Base-by-base conservation (phyloP, 2,329 filamentous ascomycete genomes). In the Aspergillus chevalieri region DNA sequence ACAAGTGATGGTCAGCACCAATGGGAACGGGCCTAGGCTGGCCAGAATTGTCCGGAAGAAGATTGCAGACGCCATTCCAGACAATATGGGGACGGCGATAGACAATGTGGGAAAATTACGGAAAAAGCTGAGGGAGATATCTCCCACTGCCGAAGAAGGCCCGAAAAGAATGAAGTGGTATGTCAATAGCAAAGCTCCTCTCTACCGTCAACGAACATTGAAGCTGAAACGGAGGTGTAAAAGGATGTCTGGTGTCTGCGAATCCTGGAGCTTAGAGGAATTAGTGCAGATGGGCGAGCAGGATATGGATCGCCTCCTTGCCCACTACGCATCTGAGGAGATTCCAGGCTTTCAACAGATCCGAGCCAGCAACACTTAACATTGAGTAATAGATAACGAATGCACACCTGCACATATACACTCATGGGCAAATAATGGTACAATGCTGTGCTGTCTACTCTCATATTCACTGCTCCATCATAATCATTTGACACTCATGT, bases 1-100 rank as follows among this genome's bases (percentile, higher is more conserved):
- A 52, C 93, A 98, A 75, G 86, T 98, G 63, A 98, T 98, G 93
- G 92, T 98, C 60, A 94, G 88, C 74, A 98, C 93, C 33, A 98
- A 97, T 67, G 93, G 93, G 47, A 96, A 95, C 66, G 93, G 93
- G 0, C 93, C 93, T 0, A 85, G 92, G 65, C 74, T 98, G 55
- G 93, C 93, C 8, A 92, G 89, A 58, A 84, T 91, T 44, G 87
- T 98, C 46, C 78, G 92, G 47, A 81, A 86, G 65, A 83, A 87
- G 65, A 95, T 98, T 56, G 91, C 89, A 15, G 78, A 76, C 17
- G 78, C 77, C 44, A 73, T 98, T 49, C 93, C 93, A 1, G 73
- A 75, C 15, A 89, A 93, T 57, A 86, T 88, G 26, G 93, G 93
- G 7, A 83, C 85, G 44, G 93, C 93, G 6, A 91, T 98, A 52